Conservation (phyloP, 2,329 filamentous ascomycete genomes). For the Chaetomium globosum region DNA sequence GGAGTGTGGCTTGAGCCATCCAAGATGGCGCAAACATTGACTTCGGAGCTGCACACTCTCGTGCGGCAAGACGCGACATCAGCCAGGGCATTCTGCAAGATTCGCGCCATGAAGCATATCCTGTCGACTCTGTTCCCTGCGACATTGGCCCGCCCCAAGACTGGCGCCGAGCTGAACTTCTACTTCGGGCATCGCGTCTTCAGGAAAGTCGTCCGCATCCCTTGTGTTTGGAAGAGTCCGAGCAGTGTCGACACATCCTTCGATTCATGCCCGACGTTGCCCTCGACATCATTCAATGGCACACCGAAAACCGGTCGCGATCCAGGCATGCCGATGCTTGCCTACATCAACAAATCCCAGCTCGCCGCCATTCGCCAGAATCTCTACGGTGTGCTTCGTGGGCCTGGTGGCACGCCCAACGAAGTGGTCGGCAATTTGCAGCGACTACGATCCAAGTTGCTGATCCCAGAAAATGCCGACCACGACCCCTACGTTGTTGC, state of each 20-base stretch:
- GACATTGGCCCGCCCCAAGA: constrained; percentile 41
- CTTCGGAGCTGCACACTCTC: constrained; percentile 48
- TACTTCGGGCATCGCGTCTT: constrained; percentile 54
- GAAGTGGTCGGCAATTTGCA: constrained; percentile 54
- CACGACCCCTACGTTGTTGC: constrained; percentile 58
- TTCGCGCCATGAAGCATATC: constrained; percentile 49
- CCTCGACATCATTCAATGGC: constrained; percentile 30
- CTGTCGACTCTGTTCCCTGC: constrained; percentile 50
- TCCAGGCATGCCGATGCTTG: constrained; percentile 44
- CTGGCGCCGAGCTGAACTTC: constrained; percentile 50
- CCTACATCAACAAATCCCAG: constrained; percentile 54
- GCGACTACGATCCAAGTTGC: constrained; percentile 49
- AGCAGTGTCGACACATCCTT: constrained; percentile 39
- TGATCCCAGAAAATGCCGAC: constrained; percentile 53
- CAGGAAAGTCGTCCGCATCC: constrained; percentile 50
- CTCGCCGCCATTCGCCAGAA: constrained; percentile 51
- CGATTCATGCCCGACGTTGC: constrained; percentile 35
- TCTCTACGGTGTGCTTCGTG: constrained; percentile 51
- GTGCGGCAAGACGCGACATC: constrained; percentile 42
- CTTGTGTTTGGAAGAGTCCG: constrained; percentile 52
- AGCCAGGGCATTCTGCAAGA: constrained; percentile 42
- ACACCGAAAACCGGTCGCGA: constrained; percentile 35
- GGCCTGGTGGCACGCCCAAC: constrained; percentile 49
- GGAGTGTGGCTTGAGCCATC: constrained; percentile 43
- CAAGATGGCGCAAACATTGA: constrained; percentile 47